Evolutionary conservation across 1,139 yeast genomes (phyloP).

Genomic region (Kurtzmaniella natalensis): DNA sequence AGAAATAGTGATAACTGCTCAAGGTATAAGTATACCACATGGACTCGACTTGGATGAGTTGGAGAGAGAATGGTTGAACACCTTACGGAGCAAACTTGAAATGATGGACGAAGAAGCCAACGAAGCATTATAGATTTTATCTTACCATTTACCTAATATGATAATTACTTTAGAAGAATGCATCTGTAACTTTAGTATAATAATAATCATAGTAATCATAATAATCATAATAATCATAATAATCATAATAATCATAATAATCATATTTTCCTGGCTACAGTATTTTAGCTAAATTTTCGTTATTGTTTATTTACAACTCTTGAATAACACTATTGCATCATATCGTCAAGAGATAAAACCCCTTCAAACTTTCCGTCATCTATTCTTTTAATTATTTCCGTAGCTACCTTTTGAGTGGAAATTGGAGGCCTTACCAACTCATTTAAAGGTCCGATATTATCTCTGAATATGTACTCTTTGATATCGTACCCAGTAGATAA

Average conservation of each 20-base stretch:
- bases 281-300: too few species aligned
- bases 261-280: too few species aligned
- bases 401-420: constrained; percentile 67
- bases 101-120: neutral
- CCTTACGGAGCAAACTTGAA: constrained; percentile 15
- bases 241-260: too few species aligned
- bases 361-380: constrained; percentile 50
- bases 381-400: constrained; percentile 51
- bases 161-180: too few species aligned
- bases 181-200: too few species aligned
- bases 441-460: constrained; percentile 30
- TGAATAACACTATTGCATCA: constrained; percentile 17
- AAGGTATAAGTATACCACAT: constrained; percentile 21
- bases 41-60: constrained; percentile 20
- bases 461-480: constrained; percentile 34
- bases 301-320: too few species aligned
- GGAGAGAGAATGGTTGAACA: constrained; percentile 24
- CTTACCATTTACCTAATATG: too few species aligned
- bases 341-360: constrained; percentile 54
- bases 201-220: too few species aligned
- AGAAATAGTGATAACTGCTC: constrained; percentile 17
- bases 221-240: too few species aligned
- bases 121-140: too few species aligned
- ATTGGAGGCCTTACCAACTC: constrained; percentile 58
- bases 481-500: constrained; percentile 36